These are phyloP conservation scores for Hypoxylon sp. DNA, from an alignment of 2,329 filamentous ascomycete genomes.

Conservation along the genomic window DNA sequence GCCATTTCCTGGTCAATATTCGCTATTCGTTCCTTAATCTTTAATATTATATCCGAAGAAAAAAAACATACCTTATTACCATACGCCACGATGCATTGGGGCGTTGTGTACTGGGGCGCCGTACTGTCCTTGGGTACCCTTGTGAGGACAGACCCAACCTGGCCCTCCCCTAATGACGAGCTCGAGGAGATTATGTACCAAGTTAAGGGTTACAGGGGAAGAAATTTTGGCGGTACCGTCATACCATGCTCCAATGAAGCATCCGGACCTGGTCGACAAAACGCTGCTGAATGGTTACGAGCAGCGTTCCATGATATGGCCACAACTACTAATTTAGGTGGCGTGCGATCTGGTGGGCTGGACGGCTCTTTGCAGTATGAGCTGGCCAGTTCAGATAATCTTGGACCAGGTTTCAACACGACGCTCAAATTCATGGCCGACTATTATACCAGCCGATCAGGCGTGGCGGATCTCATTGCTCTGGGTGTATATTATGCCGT, in stretches of 20 bases:
- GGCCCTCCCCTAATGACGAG: slow-evolving; percentile 72
- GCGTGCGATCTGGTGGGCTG: slow-evolving; percentile 64
- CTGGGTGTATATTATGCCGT: slow-evolving; percentile 71
- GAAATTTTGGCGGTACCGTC: slow-evolving; percentile 70
- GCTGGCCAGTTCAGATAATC: slow-evolving; percentile 68
- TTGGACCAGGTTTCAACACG: slow-evolving; percentile 68
- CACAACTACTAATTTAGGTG: slow-evolving; percentile 64
- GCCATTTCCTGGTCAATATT: neutral
- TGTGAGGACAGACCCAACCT: slow-evolving; percentile 67
- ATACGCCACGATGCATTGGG: slow-evolving; percentile 52
- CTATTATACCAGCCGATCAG: slow-evolving; percentile 66
- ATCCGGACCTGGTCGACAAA: slow-evolving; percentile 68
- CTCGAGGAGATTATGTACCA: slow-evolving; percentile 76
- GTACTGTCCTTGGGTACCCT: slow-evolving; percentile 57
- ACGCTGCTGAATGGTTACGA: slow-evolving; percentile 73
- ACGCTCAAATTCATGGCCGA: slow-evolving; percentile 69
- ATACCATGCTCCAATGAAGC: slow-evolving; percentile 70
- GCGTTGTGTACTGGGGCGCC: slow-evolving; percentile 51
- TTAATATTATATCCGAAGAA: slow-evolving; percentile 23
- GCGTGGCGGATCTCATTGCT: slow-evolving; percentile 71
- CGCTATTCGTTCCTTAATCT: slow-evolving; percentile 18
- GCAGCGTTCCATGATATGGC: slow-evolving; percentile 75
- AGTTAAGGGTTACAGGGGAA: slow-evolving; percentile 66
- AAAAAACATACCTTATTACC: slow-evolving; percentile 1
- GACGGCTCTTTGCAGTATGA: slow-evolving; percentile 74